A percentile compares a stretch with the other conserved stretches of the same genome.
Evolutionary conservation across 352 stramenopile genomes (phyloP).

Genomic region (Phytophthora pluvialis): DNA sequence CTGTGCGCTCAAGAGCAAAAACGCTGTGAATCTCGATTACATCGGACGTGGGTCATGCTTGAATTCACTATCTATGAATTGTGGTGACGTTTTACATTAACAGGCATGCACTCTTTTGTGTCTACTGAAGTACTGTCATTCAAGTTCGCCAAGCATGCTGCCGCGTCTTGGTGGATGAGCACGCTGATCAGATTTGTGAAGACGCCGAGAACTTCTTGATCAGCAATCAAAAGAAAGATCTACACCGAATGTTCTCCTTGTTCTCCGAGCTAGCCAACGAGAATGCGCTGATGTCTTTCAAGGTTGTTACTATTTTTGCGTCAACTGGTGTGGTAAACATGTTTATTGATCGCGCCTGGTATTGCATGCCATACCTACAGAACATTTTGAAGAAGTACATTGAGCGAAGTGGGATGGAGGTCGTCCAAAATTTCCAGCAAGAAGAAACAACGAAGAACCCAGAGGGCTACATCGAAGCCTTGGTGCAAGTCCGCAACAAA

Average conservation of each 20-base stretch:
- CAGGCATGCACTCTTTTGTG: background rate
- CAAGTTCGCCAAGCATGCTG: constrained; percentile 84
- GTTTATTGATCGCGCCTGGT: constrained; percentile 22
- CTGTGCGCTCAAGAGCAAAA: constrained; percentile 84
- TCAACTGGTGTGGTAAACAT: background rate
- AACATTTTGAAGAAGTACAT: constrained; percentile 91
- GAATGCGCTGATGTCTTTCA: constrained; percentile 81
- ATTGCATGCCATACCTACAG: constrained; percentile 37
- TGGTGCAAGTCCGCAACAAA: constrained; percentile 84
- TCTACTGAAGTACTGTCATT: constrained; percentile 62
- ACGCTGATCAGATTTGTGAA: constrained; percentile 84
- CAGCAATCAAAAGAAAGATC: constrained; percentile 80
- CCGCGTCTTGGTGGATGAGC: constrained; percentile 76
- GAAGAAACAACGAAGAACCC: constrained; percentile 83
- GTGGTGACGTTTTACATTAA: background rate
- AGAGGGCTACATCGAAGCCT: constrained; percentile 85
- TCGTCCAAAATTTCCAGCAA: constrained; percentile 82
- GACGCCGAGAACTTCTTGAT: constrained; percentile 78
- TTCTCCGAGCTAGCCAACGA: constrained; percentile 87
- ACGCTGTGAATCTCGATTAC: constrained; percentile 75
- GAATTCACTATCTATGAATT: background rate
- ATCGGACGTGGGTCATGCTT: constrained; percentile 66
- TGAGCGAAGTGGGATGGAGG: constrained; percentile 75
- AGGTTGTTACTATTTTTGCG: constrained; percentile 46
- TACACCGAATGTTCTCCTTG: constrained; percentile 79